Evolutionary conservation across 2,329 filamentous ascomycete species (phyloP).

Genomic region (Phaeophleospora eucalypticola): DNA sequence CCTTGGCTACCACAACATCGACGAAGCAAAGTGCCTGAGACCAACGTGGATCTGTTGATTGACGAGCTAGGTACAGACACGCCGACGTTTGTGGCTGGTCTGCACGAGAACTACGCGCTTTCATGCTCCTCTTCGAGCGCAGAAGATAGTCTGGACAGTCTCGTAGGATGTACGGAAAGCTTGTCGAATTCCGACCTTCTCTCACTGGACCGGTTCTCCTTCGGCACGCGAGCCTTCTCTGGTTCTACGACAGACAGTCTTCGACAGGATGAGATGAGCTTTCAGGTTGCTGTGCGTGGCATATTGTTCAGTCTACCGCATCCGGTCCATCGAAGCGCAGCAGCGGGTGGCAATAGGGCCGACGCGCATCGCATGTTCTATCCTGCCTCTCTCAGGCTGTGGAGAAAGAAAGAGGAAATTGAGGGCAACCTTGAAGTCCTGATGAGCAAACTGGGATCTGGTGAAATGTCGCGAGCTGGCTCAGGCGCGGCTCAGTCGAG

Average conservation of each 20-base stretch:
- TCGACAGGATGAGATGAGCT: conserved; percentile 89
- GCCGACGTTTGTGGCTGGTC: conserved; percentile 79
- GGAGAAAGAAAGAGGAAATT: conserved; percentile 78
- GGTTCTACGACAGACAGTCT: conserved; percentile 63
- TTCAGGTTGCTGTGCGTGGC: conserved; percentile 84
- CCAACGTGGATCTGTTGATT: conserved; percentile 64
- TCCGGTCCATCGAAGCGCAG: conserved; percentile 65
- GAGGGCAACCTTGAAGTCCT: conserved; percentile 68
- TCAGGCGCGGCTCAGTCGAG: too few relatives aligned
- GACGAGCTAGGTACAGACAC: conserved; percentile 92
- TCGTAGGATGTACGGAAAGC: conserved; percentile 80
- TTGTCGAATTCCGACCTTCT: conserved; percentile 87
- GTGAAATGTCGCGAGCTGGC: too few relatives aligned
- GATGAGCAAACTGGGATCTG: conserved; percentile 31
- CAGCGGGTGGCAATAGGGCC: conserved; percentile 30
- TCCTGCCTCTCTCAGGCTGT: conserved; percentile 76
- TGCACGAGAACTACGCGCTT: conserved; percentile 89
- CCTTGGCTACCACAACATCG: conserved; percentile 43
- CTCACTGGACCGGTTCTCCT: conserved; percentile 66
- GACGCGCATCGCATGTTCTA: conserved; percentile 90
- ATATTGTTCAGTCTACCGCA: conserved; percentile 78
- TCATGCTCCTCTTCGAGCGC: conserved; percentile 68
- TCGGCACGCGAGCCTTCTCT: conserved; percentile 50
- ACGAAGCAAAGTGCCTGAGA: conserved; percentile 43
- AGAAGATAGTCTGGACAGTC: conserved; percentile 64